These are phyloP conservation scores for Albophoma yamanashiensis DNA, from an alignment of 2,329 filamentous ascomycete species.

Conservation along the genomic window DNA sequence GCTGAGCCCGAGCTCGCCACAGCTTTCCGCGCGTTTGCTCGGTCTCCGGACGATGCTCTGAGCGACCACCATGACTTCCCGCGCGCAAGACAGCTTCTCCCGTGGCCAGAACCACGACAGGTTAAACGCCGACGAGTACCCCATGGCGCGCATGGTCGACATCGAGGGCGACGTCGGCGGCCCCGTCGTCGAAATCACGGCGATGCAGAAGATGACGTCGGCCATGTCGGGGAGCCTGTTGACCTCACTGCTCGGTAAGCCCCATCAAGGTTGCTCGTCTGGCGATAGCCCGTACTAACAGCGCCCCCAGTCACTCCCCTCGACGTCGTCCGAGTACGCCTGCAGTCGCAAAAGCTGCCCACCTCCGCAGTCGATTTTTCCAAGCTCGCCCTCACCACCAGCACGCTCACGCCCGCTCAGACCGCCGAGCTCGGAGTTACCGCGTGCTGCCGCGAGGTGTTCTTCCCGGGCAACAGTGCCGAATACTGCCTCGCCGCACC, in stretches of 20 bases:
- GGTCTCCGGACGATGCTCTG: neutral
- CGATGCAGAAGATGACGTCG: conserved; percentile 87
- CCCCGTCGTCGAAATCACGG: conserved; percentile 57
- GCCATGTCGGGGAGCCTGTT: conserved; percentile 84
- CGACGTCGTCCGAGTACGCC: conserved; percentile 88
- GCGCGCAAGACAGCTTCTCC: conserved; percentile 4
- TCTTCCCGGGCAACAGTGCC: conserved; percentile 82
- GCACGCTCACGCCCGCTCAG: conserved; percentile 59
- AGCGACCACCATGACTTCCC: conserved; percentile 6
- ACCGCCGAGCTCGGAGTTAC: conserved; percentile 79
- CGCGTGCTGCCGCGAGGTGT: conserved; percentile 91
- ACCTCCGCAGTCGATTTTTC: conserved; percentile 41
- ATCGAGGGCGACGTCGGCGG: conserved; percentile 10
- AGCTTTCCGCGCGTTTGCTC: neutral
- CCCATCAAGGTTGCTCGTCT: neutral
- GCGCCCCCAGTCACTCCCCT: conserved; percentile 68
- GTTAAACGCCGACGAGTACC: conserved; percentile 17
- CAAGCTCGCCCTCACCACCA: conserved; percentile 42
- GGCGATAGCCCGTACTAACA: neutral
- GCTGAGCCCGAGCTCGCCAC: neutral
- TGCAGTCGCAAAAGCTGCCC: conserved; percentile 66
- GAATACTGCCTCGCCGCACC: conserved; percentile 70
- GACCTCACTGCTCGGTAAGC: conserved; percentile 76
- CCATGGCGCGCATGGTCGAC: conserved; percentile 17
- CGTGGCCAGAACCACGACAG: conserved; percentile 16